Conservation (phyloP, 108 stramenopile species). For the Pseudonitzschia delicatissima region DNA sequence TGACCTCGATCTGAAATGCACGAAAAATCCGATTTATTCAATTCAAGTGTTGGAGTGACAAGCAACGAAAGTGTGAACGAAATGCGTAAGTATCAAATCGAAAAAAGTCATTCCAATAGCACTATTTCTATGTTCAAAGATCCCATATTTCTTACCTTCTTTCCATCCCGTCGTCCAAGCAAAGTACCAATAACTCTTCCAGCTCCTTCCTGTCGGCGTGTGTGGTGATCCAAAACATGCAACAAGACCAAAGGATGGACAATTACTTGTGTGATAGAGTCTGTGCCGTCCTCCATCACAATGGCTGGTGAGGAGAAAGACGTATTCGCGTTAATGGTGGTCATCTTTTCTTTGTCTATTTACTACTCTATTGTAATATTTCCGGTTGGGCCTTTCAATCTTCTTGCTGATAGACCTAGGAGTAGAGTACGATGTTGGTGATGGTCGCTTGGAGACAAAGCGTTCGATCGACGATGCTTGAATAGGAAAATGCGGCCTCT, state of each 20-base stretch:
- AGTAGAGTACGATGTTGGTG: neutral
- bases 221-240: conserved; percentile 85
- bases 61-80: neutral
- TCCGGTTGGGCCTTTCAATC: neutral
- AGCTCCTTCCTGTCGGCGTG: conserved; percentile 66
- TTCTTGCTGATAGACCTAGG: neutral
- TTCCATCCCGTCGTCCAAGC: conserved; percentile 63
- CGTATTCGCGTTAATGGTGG: conserved; percentile 15
- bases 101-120: neutral
- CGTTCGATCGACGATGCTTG: neutral
- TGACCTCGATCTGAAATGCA: conserved; percentile 89
- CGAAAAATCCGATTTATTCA: too few relatives aligned
- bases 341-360: conserved; percentile 11
- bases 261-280: conserved; percentile 49
- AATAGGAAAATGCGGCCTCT: neutral
- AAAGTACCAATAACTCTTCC: conserved; percentile 86
- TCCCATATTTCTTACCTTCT: conserved; percentile 41
- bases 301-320: conserved; percentile 43
- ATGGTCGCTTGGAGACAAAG: neutral
- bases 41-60: neutral
- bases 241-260: conserved; percentile 84
- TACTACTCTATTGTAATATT: neutral
- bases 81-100: too few relatives aligned
- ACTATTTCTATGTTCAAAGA: neutral
- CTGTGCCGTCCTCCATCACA: conserved; percentile 32